Conservation (phyloP, 2,329 filamentous ascomycete genomes). For the Boeremia exigua region DNA sequence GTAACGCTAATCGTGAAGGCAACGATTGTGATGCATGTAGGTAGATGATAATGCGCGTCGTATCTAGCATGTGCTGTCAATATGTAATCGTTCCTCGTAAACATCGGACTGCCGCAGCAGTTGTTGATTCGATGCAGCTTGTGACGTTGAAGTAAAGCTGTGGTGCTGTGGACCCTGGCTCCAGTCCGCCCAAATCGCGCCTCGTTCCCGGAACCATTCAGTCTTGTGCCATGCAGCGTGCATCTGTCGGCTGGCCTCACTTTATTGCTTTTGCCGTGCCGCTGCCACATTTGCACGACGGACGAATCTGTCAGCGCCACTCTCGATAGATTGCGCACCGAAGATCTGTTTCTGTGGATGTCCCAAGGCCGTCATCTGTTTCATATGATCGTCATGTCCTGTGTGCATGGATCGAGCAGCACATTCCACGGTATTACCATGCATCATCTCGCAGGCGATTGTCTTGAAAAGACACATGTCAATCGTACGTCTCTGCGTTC, state of each 20-base stretch:
- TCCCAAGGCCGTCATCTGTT: background rate
- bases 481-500: background rate
- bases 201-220: slow-evolving; percentile 19
- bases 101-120: slow-evolving; percentile 5
- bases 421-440: background rate
- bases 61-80: slow-evolving; percentile 35
- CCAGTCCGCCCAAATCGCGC: slow-evolving; percentile 15
- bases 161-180: slow-evolving; percentile 17
- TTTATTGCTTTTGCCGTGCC: slow-evolving; percentile 32
- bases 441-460: slow-evolving; percentile 7
- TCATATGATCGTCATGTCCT: background rate
- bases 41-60: background rate
- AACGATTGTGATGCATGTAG: slow-evolving; percentile 15
- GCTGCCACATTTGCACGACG: slow-evolving; percentile 15
- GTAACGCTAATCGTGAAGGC: slow-evolving; percentile 31
- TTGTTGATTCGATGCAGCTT: slow-evolving; percentile 14
- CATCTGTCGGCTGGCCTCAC: slow-evolving; percentile 10
- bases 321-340: background rate
- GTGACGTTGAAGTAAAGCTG: slow-evolving; percentile 18
- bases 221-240: slow-evolving; percentile 26
- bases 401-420: background rate
- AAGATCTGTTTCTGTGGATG: background rate
- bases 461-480: slow-evolving; percentile 7
- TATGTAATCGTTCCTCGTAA: slow-evolving; percentile 39
- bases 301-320: slow-evolving; percentile 1